phyloP scores from a whole-genome alignment of 2,329 filamentous ascomycete genomes.

The Rosellinia necatrix region DNA sequence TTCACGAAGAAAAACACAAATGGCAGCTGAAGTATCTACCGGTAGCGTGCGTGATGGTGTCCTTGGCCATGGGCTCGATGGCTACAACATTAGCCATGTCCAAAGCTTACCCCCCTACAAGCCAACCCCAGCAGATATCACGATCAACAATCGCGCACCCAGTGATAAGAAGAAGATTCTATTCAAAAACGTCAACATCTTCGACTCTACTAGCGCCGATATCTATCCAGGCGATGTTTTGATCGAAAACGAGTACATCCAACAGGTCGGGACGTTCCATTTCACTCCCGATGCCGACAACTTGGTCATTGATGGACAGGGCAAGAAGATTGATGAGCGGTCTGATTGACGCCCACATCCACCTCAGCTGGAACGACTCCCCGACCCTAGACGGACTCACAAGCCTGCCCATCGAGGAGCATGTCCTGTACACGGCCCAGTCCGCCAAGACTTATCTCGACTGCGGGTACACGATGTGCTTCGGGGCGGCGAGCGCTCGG shows the following conservation, averaged over 20 bases:
- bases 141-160: conserved; percentile 2
- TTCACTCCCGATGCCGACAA: conserved; percentile 41
- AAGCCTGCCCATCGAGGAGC: conserved; percentile 51
- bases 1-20: no score
- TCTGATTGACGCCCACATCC: conserved; percentile 53
- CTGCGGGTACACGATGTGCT: conserved; percentile 54
- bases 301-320: conserved; percentile 44
- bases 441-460: conserved; percentile 52
- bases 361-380: conserved; percentile 53
- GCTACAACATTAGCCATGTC: conserved; percentile 1
- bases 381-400: conserved; percentile 46
- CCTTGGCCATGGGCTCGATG: conserved; percentile 11
- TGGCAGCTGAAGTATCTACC: background rate
- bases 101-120: conserved; percentile 8
- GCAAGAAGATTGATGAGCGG: conserved; percentile 54
- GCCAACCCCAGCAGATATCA: conserved; percentile 13
- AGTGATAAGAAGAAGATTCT: conserved; percentile 31
- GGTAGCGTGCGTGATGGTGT: background rate
- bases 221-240: conserved; percentile 40
- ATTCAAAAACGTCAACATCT: conserved; percentile 40
- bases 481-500: conserved; percentile 52
- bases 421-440: conserved; percentile 50
- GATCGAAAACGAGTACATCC: conserved; percentile 36
- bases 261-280: conserved; percentile 36
- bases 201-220: conserved; percentile 40